Percentiles rank a stretch among this genome's conserved stretches.
These are phyloP conservation scores for Acmispon strigosus DNA, from an alignment of 306 rosid genomes.

Conservation along the genomic window DNA sequence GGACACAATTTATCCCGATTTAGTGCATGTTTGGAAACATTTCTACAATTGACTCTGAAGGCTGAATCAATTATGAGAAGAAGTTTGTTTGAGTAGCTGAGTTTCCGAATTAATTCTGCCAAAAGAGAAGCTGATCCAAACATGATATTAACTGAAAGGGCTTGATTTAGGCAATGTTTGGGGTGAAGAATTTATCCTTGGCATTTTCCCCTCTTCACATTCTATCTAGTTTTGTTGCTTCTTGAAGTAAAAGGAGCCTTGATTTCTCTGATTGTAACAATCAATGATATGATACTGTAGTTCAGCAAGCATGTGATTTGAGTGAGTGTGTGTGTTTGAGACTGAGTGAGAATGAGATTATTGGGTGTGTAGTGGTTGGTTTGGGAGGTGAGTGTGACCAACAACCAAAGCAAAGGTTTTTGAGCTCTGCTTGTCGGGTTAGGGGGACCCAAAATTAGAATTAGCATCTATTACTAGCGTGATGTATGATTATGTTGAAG, in stretches of 20 bases:
- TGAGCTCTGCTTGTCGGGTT: slow-evolving; percentile 50
- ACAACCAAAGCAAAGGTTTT: slow-evolving; percentile 42
- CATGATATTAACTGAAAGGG: slow-evolving; percentile 21
- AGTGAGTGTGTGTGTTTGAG: slow-evolving; percentile 10
- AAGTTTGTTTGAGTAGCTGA: too few relatives aligned
- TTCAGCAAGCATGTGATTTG: slow-evolving; percentile 26
- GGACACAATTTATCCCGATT: slow-evolving; percentile 27
- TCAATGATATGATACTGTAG: slow-evolving; percentile 28
- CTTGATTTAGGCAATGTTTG: slow-evolving; percentile 26
- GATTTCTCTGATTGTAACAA: slow-evolving; percentile 40
- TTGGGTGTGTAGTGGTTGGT: slow-evolving; percentile 65
- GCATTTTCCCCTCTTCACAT: slow-evolving; percentile 30
- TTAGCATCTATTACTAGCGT: slow-evolving; percentile 55
- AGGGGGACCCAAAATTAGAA: slow-evolving; percentile 65
- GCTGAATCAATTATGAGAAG: too few relatives aligned
- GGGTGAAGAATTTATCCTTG: slow-evolving; percentile 29
- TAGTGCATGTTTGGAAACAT: too few relatives aligned
- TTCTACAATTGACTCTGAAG: too few relatives aligned
- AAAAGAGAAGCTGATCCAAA: too few relatives aligned
- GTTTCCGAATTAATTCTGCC: too few relatives aligned
- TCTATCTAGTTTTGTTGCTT: slow-evolving; percentile 37
- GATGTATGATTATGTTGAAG: slow-evolving; percentile 45
- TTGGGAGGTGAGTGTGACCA: slow-evolving; percentile 53
- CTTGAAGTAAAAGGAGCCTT: slow-evolving; percentile 29
- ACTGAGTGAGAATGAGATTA: slow-evolving; percentile 26